Base-by-base conservation (phyloP, 345 rosid species). In the Ceriops zippeliana region DNA sequence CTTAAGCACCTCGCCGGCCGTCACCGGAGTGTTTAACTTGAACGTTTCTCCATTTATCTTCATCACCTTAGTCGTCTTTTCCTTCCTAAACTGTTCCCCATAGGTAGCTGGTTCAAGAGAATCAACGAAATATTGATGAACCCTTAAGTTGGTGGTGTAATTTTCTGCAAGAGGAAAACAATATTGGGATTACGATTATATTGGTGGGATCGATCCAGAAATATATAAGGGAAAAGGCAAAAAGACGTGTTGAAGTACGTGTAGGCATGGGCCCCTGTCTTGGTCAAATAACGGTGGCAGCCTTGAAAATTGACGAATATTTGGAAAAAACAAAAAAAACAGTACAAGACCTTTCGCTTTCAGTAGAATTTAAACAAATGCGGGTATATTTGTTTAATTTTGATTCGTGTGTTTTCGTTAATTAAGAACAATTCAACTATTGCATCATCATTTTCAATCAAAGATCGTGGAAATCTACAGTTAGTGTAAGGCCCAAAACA, bases 21-120 rank as follows among this genome's bases (percentile, higher is more conserved):
- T 83, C 63, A 90, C 89, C 4, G 98, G 99, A 0, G 96, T 84
- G 76, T 79, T 83, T n/a, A 92, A 21, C 85, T 92, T 90, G 58
- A 85, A 51, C 32, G 92, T 87, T 76, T 96, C 98, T 0, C 99
- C 99, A 53, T 68, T 81, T 63, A 90, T 87, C 78, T 90, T 96
- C 99, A 96, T 96, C 34, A 96, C 76, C 70, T 89, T 96, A 0
- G 81, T 80, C 0, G 84, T 75, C 66, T 69, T 86, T 84, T 90
- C 72, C 82, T 80, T 42, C 88, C 90, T 61, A 91, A 73, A 81
- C 79, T 75, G 81, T 93, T 93, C 16, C 96, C 97, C 98, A 93
- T 42, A 34, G 37, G 8, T 34, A 7, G 37, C 9, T 34, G 6
- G 37, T 1, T 42, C 49, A 56, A 10, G 6, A 56, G 16, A 15